Conservation (phyloP, 2,329 filamentous ascomycete genomes). For the Cytospora chrysosperma region DNA sequence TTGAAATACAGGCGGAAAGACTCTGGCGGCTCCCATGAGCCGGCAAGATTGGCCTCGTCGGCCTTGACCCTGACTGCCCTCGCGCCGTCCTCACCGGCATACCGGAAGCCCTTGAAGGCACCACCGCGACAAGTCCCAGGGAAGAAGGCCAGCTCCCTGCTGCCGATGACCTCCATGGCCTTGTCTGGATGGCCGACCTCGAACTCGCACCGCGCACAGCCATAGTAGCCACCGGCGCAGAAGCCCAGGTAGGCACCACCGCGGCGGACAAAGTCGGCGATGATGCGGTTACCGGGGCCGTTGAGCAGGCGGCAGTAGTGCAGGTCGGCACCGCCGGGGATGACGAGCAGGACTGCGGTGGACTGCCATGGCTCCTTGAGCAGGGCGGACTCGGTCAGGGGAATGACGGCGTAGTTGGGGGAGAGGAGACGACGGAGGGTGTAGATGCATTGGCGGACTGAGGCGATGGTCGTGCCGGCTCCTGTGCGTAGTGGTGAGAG, state of each 20-base stretch:
- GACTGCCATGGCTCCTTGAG: conserved; percentile 89
- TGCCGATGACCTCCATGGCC: conserved; percentile 79
- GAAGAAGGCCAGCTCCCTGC: conserved; percentile 83
- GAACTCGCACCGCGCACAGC: conserved; percentile 78
- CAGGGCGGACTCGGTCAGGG: conserved; percentile 73
- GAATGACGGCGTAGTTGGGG: conserved; percentile 89
- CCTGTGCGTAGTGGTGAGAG: conserved; percentile 50
- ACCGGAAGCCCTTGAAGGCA: conserved; percentile 87
- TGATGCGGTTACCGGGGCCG: conserved; percentile 80
- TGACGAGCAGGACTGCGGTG: conserved; percentile 83
- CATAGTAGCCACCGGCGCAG: conserved; percentile 95
- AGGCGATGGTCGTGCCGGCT: conserved; percentile 81
- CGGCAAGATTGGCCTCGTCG: conserved; percentile 55
- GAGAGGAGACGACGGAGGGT: conserved; percentile 82
- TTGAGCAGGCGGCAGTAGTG: conserved; percentile 88
- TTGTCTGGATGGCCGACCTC: conserved; percentile 70
- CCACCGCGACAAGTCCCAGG: conserved; percentile 82
- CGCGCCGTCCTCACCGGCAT: conserved; percentile 83
- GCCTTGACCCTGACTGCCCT: conserved; percentile 68
- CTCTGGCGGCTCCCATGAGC: conserved; percentile 51
- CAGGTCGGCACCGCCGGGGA: conserved; percentile 92
- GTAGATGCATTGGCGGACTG: conserved; percentile 85
- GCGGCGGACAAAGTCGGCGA: conserved; percentile 78
- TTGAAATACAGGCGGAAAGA: conserved; percentile 84
- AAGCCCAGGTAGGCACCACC: conserved; percentile 88